Conservation (phyloP, 1,139 yeast genomes). For the Scheffersomyces parashehatae region DNA sequence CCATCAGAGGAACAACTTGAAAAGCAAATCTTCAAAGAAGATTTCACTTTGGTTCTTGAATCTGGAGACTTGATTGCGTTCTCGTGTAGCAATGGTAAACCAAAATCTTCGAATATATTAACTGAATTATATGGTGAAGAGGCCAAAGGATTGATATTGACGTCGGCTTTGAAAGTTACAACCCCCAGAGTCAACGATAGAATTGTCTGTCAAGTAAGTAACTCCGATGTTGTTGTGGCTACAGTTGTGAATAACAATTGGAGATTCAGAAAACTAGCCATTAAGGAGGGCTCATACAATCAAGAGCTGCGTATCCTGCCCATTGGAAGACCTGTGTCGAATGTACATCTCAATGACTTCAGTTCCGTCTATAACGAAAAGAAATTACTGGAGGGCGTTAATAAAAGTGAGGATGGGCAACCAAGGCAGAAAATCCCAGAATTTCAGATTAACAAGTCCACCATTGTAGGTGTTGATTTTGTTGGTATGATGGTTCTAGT, state of each 20-base stretch:
- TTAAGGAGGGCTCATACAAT: conserved; percentile 51
- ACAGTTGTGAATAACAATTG: conserved; percentile 67
- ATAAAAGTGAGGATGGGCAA: not conserved
- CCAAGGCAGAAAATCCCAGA: not conserved
- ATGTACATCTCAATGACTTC: conserved; percentile 17
- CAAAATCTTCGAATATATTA: conserved; percentile 27
- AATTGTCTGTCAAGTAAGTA: conserved; percentile 55
- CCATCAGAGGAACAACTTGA: conserved; percentile 8
- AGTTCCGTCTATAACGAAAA: conserved; percentile 10
- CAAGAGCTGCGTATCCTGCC: conserved; percentile 34
- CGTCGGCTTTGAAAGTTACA: conserved; percentile 53
- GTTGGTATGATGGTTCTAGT: conserved; percentile 72
- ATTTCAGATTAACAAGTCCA: conserved; percentile 23
- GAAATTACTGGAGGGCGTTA: conserved; percentile 1
- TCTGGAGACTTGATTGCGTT: conserved; percentile 50
- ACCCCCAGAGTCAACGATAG: conserved; percentile 80
- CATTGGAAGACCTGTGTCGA: conserved; percentile 26
- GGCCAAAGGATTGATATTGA: conserved; percentile 25
- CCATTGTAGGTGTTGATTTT: conserved; percentile 55
- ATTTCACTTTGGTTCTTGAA: conserved; percentile 35
- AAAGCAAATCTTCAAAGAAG: conserved; percentile 22
- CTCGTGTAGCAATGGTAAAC: conserved; percentile 49
- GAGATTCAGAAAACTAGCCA: conserved; percentile 53
- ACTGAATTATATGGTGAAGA: conserved; percentile 22
- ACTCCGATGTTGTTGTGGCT: conserved; percentile 59